phyloP scores from a whole-genome alignment of 176 grass and related monocot genomes.

The Pharus latifolius region DNA sequence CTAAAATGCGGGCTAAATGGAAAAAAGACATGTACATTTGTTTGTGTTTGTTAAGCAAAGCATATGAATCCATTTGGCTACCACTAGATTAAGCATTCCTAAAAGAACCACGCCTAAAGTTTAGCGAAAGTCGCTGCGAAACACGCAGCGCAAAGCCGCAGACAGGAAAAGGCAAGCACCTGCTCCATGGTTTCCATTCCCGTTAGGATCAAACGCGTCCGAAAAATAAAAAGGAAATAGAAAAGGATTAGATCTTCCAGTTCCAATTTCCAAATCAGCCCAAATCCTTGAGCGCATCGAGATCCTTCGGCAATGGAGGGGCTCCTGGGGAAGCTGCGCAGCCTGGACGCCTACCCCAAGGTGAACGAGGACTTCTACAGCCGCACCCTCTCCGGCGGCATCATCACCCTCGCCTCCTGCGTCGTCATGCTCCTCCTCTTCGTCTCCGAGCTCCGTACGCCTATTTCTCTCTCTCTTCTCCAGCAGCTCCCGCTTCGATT shows the following conservation, averaged over 20 bases:
- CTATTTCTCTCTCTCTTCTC: not conserved
- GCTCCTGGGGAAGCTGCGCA: slow-evolving; percentile 59
- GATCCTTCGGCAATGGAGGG: slow-evolving; percentile 49
- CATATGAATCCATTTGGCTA: no score
- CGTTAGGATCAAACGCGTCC: slow-evolving; percentile 8
- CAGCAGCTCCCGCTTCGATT: not conserved
- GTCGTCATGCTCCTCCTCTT: slow-evolving; percentile 78
- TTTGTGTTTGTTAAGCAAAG: no score
- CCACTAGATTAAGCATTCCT: no score
- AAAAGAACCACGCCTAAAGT: no score
- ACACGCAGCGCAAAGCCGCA: no score
- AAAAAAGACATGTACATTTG: no score
- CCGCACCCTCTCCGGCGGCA: slow-evolving; percentile 78
- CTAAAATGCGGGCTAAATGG: no score
- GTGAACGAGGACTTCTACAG: slow-evolving; percentile 96
- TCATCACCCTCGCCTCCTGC: slow-evolving; percentile 73
- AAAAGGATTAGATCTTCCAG: not conserved
- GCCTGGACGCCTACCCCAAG: slow-evolving; percentile 78
- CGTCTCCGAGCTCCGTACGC: slow-evolving; percentile 79
- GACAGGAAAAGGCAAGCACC: no score
- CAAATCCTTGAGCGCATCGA: not conserved
- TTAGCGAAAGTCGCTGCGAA: no score
- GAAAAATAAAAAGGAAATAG: not conserved
- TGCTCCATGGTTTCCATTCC: no score
- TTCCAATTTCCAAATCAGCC: not conserved